phyloP scores from a whole-genome alignment of 192 early-diverging fungal species.

The Coemansia sp. region DNA sequence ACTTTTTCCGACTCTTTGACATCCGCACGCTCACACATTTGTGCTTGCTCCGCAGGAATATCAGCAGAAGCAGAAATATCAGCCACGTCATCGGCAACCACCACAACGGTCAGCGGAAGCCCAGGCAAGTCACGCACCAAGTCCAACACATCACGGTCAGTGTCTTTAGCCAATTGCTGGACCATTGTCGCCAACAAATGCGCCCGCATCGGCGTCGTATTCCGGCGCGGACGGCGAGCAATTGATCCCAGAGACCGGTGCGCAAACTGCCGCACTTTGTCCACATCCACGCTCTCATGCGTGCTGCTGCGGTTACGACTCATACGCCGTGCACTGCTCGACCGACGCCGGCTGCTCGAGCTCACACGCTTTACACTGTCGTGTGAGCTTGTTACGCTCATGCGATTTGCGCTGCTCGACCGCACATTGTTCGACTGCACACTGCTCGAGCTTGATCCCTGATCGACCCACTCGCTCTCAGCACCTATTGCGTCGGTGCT shows the following conservation, averaged over 20 bases:
- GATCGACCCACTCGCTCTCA: slow-evolving; percentile 7
- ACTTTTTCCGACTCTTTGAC: background rate
- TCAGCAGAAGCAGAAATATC: background rate
- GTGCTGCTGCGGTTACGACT: slow-evolving; percentile 13
- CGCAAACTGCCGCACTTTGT: slow-evolving; percentile 10
- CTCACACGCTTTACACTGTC: background rate
- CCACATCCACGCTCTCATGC: slow-evolving; percentile 1
- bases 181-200: slow-evolving; percentile 51
- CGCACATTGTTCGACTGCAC: background rate
- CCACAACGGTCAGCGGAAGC: background rate
- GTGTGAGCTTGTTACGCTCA: background rate
- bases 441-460: background rate
- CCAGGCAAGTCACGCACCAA: slow-evolving; percentile 40
- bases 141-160: slow-evolving; percentile 50
- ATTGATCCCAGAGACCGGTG: slow-evolving; percentile 36
- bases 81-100: background rate
- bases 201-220: slow-evolving; percentile 53
- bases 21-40: background rate
- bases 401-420: background rate
- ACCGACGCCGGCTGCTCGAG: background rate
- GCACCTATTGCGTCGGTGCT: background rate
- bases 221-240: slow-evolving; percentile 26
- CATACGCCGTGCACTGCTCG: background rate
- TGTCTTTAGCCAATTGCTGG: slow-evolving; percentile 40
- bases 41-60: background rate